phyloP scores from a whole-genome alignment of 768 basidiomycete genomes.

The Chalciporus chontae region DNA sequence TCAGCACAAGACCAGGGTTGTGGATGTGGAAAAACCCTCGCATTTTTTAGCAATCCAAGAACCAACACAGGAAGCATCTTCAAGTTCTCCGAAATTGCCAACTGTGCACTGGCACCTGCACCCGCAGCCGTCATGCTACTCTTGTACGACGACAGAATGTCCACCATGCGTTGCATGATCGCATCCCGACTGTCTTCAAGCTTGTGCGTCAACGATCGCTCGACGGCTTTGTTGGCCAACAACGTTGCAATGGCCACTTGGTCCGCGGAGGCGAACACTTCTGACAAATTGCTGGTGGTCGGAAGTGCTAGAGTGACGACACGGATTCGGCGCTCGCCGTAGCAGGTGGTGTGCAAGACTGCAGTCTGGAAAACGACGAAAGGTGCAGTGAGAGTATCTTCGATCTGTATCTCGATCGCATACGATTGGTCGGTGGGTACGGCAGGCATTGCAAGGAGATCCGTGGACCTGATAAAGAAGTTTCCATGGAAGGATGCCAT shows the following conservation, averaged over 20 bases:
- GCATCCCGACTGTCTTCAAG: slow-evolving; percentile 87
- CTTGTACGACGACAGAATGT: slow-evolving; percentile 87
- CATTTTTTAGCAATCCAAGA: slow-evolving; percentile 92
- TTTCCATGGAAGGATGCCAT: slow-evolving; percentile 99
- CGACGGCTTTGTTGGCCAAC: slow-evolving; percentile 90
- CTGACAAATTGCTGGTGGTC: slow-evolving; percentile 82
- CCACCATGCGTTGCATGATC: slow-evolving; percentile 79
- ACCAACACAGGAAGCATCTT: slow-evolving; percentile 90
- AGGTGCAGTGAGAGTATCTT: slow-evolving; percentile 86
- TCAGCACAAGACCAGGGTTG: too few relatives aligned
- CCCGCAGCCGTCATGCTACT: slow-evolving; percentile 94
- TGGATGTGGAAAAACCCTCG: slow-evolving; percentile 24
- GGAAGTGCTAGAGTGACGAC: slow-evolving; percentile 87
- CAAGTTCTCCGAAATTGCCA: slow-evolving; percentile 90
- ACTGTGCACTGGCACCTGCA: slow-evolving; percentile 88
- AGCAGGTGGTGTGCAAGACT: slow-evolving; percentile 91
- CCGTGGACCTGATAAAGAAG: slow-evolving; percentile 97
- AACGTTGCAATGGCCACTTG: slow-evolving; percentile 83
- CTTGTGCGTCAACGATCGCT: slow-evolving; percentile 79
- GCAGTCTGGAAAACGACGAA: slow-evolving; percentile 95
- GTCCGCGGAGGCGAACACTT: slow-evolving; percentile 87
- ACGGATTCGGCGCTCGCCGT: slow-evolving; percentile 88
- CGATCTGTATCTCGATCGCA: slow-evolving; percentile 92
- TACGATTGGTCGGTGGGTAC: slow-evolving; percentile 98
- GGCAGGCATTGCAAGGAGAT: slow-evolving; percentile 91